Conservation (phyloP, 495 filamentous ascomycete species). For the Podospora pseudoanserina region DNA sequence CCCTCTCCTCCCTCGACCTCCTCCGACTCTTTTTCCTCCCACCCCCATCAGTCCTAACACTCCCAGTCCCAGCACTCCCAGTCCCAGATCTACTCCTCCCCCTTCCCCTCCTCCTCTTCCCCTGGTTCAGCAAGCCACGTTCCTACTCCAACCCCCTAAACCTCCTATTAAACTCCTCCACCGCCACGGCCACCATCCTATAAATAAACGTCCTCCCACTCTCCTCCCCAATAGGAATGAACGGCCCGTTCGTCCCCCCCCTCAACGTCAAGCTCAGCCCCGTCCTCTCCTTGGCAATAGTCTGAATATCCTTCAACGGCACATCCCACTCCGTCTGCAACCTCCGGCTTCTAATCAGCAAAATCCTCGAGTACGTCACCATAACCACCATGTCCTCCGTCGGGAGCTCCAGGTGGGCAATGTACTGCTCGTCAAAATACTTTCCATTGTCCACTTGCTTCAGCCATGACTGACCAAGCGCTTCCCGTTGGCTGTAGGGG, state of each 20-base stretch:
- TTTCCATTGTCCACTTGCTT: conserved; percentile 96
- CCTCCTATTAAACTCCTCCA: conserved; percentile 56
- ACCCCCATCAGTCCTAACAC: background rate
- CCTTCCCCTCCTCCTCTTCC: background rate
- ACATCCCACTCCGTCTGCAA: conserved; percentile 93
- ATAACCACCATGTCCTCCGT: conserved; percentile 90
- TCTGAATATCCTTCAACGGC: conserved; percentile 91
- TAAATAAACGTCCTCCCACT: conserved; percentile 83
- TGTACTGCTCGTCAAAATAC: conserved; percentile 96
- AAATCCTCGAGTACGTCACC: conserved; percentile 87
- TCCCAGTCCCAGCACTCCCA: background rate
- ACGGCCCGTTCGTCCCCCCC: conserved; percentile 88
- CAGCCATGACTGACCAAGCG: conserved; percentile 96
- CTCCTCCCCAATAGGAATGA: conserved; percentile 90
- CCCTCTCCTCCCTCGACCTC: too few relatives aligned
- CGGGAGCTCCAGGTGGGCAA: conserved; percentile 89
- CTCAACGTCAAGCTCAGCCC: conserved; percentile 85
- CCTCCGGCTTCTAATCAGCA: conserved; percentile 82
- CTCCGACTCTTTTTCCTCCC: background rate
- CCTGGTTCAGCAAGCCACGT: background rate
- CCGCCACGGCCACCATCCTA: conserved; percentile 53
- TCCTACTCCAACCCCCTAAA: conserved; percentile 44
- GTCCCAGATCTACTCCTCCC: background rate
- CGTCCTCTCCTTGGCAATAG: conserved; percentile 92
- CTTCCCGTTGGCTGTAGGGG: conserved; percentile 93